Conservation (phyloP, 192 early-diverging fungal species). For the Lobosporangium transversale region DNA sequence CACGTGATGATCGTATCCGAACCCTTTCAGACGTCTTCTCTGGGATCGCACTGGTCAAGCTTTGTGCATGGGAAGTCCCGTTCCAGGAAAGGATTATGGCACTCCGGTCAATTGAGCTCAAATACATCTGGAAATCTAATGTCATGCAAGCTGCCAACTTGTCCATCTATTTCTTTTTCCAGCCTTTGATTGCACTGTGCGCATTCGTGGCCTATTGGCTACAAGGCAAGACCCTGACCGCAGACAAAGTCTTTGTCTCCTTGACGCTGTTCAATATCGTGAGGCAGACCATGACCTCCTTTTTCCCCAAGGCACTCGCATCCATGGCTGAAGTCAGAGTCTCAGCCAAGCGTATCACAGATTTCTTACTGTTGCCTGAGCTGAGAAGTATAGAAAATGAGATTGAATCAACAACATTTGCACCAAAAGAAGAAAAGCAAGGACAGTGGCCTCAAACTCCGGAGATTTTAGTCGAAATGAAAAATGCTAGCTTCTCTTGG, state of each 20-base stretch:
- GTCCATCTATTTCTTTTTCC: constrained; percentile 54
- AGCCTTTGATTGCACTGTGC: constrained; percentile 42
- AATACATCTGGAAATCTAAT: constrained; percentile 48
- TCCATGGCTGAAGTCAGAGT: constrained; percentile 47
- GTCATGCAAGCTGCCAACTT: constrained; percentile 46
- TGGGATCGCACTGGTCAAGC: constrained; percentile 53
- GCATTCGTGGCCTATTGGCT: constrained; percentile 51
- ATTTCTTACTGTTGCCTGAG: constrained; percentile 52
- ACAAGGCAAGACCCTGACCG: constrained; percentile 14
- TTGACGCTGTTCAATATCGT: constrained; percentile 53
- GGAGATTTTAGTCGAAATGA: constrained; percentile 29
- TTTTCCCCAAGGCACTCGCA: constrained; percentile 51
- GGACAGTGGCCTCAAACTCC: not conserved
- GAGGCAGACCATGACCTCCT: constrained; percentile 52
- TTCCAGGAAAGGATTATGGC: constrained; percentile 46
- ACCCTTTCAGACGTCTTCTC: constrained; percentile 53
- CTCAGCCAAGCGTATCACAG: constrained; percentile 41
- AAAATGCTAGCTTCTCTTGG: constrained; percentile 45
- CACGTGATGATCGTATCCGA: constrained; percentile 50
- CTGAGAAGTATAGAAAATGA: constrained; percentile 36
- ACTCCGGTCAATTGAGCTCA: constrained; percentile 42
- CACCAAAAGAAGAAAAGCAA: not conserved
- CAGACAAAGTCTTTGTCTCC: constrained; percentile 52
- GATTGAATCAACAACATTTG: constrained; percentile 14
- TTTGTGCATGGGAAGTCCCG: constrained; percentile 54